Conservation (phyloP, 345 rosid genomes). For the Hibiscus mutabilis region DNA sequence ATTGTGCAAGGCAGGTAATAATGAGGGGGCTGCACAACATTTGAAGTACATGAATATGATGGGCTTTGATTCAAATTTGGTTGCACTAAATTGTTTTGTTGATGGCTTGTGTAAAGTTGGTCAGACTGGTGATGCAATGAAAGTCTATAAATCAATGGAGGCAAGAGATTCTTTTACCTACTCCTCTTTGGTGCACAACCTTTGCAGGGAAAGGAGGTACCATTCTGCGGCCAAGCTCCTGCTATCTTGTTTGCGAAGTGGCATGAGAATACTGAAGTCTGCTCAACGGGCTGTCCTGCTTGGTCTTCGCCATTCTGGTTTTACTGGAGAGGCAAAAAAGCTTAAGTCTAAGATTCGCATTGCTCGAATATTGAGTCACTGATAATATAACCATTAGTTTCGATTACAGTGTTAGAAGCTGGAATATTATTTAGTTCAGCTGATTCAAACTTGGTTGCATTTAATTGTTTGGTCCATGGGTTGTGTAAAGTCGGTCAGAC, state of each 20-base stretch:
- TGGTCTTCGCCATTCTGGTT: slow-evolving; percentile 57
- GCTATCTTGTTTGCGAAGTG: slow-evolving; percentile 51
- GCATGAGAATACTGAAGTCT: slow-evolving; percentile 53
- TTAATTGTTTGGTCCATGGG: slow-evolving; percentile 60
- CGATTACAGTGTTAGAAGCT: background rate
- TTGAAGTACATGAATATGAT: slow-evolving; percentile 38
- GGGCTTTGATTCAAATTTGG: slow-evolving; percentile 42
- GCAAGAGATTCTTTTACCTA: slow-evolving; percentile 68
- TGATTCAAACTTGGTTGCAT: slow-evolving; percentile 39
- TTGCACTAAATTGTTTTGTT: slow-evolving; percentile 55
- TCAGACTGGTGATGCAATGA: slow-evolving; percentile 45
- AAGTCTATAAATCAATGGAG: slow-evolving; percentile 55
- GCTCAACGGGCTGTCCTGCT: slow-evolving; percentile 58
- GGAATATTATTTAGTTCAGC: background rate
- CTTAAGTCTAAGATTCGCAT: slow-evolving; percentile 43
- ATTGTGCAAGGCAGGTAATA: slow-evolving; percentile 55
- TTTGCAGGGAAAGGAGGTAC: slow-evolving; percentile 60
- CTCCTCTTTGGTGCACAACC: slow-evolving; percentile 68
- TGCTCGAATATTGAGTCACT: slow-evolving; percentile 31
- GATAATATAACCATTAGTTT: slow-evolving; percentile 13
- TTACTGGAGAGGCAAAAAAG: slow-evolving; percentile 43
- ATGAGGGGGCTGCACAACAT: slow-evolving; percentile 47
- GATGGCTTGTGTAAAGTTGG: slow-evolving; percentile 72
- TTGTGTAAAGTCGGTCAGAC: slow-evolving; percentile 58
- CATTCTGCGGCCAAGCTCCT: slow-evolving; percentile 61